These are phyloP conservation scores for Agrocybe chaxingu DNA, from an alignment of 768 basidiomycete genomes.

Conservation along the genomic window DNA sequence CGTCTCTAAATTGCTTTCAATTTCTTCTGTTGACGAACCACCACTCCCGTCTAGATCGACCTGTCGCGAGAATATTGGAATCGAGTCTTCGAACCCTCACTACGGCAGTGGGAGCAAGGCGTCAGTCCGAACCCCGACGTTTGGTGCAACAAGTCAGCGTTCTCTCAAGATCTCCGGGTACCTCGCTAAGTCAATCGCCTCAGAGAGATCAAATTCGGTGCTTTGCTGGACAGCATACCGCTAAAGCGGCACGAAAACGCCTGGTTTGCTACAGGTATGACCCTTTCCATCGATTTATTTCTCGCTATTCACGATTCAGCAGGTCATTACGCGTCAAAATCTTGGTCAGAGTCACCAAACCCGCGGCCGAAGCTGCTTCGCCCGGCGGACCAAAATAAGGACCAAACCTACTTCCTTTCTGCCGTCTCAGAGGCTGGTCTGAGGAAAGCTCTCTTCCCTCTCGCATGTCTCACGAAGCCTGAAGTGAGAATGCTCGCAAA, in stretches of 20 bases:
- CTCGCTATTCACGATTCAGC: not conserved
- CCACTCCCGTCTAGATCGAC: slow-evolving; percentile 56
- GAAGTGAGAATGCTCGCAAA: slow-evolving; percentile 73
- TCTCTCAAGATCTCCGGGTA: not conserved
- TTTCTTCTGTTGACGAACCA: not conserved
- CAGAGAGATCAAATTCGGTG: slow-evolving; percentile 94
- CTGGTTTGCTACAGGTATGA: slow-evolving; percentile 81
- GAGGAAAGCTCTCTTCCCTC: slow-evolving; percentile 72
- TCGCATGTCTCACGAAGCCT: slow-evolving; percentile 63
- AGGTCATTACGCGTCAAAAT: slow-evolving; percentile 88
- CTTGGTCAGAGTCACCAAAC: slow-evolving; percentile 31
- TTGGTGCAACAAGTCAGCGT: slow-evolving; percentile 76
- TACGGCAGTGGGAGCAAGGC: slow-evolving; percentile 75
- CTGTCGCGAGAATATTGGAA: slow-evolving; percentile 91
- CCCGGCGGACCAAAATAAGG: slow-evolving; percentile 62
- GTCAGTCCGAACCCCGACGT: slow-evolving; percentile 92
- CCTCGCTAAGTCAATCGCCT: not conserved
- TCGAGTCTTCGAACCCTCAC: slow-evolving; percentile 83
- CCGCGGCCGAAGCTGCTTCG: slow-evolving; percentile 53
- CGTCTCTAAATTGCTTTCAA: slow-evolving; percentile 9
- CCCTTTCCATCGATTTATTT: not conserved
- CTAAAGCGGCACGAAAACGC: slow-evolving; percentile 28
- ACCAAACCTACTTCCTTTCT: slow-evolving; percentile 91
- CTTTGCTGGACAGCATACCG: slow-evolving; percentile 65
- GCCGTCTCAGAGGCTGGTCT: slow-evolving; percentile 68